Percentiles rank a stretch among this genome's conserved stretches.
Conservation (phyloP, 176 grass and related monocot genomes). For the Musa troglodytarum region DNA sequence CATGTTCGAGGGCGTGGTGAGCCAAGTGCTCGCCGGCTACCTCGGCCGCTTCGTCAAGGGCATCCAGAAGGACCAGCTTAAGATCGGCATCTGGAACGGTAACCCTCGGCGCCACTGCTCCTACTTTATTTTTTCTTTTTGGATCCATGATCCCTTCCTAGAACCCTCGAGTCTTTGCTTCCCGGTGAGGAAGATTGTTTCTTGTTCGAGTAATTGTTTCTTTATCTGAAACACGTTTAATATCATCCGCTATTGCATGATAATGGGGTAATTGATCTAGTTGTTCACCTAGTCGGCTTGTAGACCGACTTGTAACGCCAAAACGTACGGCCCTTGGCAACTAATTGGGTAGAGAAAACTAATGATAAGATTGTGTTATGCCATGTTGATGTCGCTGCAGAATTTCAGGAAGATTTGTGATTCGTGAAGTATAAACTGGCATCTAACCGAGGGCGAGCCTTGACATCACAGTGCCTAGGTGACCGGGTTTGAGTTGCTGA, state of each 20-base stretch:
- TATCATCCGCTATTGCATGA: not conserved
- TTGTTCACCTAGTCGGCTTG: not conserved
- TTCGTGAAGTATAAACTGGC: too few species aligned
- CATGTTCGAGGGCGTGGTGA: slow-evolving; percentile 98
- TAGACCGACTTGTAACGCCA: not conserved
- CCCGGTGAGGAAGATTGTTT: not conserved
- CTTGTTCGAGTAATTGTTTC: not conserved
- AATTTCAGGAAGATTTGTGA: not conserved
- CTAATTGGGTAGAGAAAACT: not conserved
- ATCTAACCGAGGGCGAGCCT: too few species aligned
- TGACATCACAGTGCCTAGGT: too few species aligned
- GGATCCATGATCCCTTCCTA: not conserved
- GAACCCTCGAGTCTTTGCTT: not conserved
- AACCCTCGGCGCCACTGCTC: slow-evolving; percentile 14
- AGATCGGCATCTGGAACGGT: slow-evolving; percentile 96
- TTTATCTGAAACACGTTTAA: too few species aligned
- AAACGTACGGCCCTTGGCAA: not conserved
- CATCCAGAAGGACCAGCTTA: slow-evolving; percentile 97
- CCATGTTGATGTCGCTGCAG: not conserved
- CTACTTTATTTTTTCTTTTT: not conserved
- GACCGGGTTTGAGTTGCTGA: too few species aligned
- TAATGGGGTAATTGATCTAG: not conserved
- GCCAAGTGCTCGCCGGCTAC: slow-evolving; percentile 80
- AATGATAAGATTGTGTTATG: not conserved
- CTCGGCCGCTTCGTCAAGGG: slow-evolving; percentile 88